phyloP scores from a whole-genome alignment of 2,329 filamentous ascomycete genomes.

The Fusarium nematophilum region DNA sequence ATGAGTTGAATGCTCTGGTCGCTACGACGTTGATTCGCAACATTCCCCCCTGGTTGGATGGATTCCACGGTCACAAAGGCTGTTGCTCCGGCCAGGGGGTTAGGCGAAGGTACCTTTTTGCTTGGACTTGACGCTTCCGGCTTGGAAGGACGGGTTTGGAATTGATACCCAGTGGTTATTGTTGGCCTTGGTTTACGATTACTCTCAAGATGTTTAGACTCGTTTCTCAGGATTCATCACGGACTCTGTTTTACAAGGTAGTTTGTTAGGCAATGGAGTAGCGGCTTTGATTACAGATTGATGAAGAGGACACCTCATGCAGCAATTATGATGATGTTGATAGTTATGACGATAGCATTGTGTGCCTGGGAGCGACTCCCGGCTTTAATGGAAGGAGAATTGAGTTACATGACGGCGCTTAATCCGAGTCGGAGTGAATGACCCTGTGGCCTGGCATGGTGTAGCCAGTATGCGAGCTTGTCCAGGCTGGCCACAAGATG shows the following conservation, averaged over 20 bases:
- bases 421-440: no score
- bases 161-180: slow-evolving; percentile 41
- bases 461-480: no score
- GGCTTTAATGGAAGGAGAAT: slow-evolving; percentile 27
- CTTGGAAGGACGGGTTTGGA: slow-evolving; percentile 37
- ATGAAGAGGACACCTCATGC: slow-evolving; percentile 23
- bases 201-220: slow-evolving; percentile 32
- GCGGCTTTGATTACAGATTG: slow-evolving; percentile 39
- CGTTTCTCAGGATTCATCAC: slow-evolving; percentile 36
- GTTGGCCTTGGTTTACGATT: slow-evolving; percentile 27
- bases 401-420: no score
- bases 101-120: slow-evolving; percentile 24
- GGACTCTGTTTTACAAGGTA: slow-evolving; percentile 18
- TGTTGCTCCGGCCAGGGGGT: slow-evolving; percentile 16
- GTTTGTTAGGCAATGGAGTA: slow-evolving; percentile 34
- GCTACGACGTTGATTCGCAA: slow-evolving; percentile 9
- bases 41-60: slow-evolving; percentile 1
- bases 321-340: slow-evolving; percentile 2
- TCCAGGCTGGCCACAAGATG: no score
- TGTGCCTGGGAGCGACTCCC: slow-evolving; percentile 11
- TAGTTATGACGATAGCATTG: slow-evolving; percentile 28
- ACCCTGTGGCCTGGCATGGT: no score
- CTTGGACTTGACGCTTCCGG: slow-evolving; percentile 20
- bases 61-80: no score
- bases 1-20: slow-evolving; percentile 7